Conservation (phyloP, 257 asterid species). For the Rubia yunnanensis region DNA sequence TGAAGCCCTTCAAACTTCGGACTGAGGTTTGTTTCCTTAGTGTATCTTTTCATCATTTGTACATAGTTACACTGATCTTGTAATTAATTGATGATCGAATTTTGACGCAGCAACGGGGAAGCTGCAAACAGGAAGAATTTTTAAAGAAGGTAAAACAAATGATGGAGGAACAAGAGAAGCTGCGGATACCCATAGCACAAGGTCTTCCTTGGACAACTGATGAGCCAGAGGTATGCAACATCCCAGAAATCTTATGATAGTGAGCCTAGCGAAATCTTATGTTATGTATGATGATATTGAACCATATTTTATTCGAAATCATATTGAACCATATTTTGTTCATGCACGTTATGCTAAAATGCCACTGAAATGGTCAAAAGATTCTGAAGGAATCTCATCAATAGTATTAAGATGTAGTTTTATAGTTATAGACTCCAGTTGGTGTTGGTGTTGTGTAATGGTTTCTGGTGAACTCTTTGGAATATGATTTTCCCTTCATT, state of each 20-base stretch:
- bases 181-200: constrained; percentile 77
- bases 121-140: constrained; percentile 73
- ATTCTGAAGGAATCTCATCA: background rate
- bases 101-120: constrained; percentile 75
- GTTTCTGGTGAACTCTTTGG: background rate
- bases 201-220: constrained; percentile 99
- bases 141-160: constrained; percentile 56
- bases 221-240: constrained; percentile 77
- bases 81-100: constrained; percentile 11
- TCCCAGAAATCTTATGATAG: background rate
- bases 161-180: constrained; percentile 75
- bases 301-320: no score
- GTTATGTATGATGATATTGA: background rate
- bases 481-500: background rate
- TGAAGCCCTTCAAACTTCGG: constrained; percentile 67
- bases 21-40: constrained; percentile 56
- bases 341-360: background rate
- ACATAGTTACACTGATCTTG: no score
- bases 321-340: background rate
- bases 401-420: background rate
- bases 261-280: background rate
- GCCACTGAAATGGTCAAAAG: background rate
- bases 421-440: background rate
- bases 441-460: background rate
- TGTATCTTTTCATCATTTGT: background rate